Evolutionary conservation across 805 yeast genomes (phyloP), one percentile per base, ranked within the genome.

Genomic region (Candida patagonica): DNA sequence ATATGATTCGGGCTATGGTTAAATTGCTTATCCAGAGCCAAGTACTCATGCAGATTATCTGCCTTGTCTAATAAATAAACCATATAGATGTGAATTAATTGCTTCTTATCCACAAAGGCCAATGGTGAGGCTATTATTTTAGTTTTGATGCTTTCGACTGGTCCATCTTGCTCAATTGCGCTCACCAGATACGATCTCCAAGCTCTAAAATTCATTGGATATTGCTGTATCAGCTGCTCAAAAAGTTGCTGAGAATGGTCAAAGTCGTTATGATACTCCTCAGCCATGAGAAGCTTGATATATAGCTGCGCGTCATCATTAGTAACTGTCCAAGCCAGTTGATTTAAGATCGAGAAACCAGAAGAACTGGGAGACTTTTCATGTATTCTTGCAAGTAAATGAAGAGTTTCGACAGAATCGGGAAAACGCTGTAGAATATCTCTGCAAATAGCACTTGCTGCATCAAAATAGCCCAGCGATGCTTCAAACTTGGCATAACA

Each of bases 401-500:
- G 37, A 3, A 58, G 48, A 7, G 55, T 50, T 41, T 60, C 61
- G 13, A 58, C 36, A 32, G 45, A 44, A 15, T 43, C 50, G 5
- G 64, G 64, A 27, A 57, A 34, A n/a, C 43, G 46, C 4, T 43
- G 49, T 17, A 60, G 43, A 5, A 56, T 40, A 5, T 50, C 27
- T 24, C 41, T 44, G 35, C 46, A 52, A n/a, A 60, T 51, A 7
- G 42, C 47, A 24, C 47, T 41, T 1, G 66, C 62, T 6, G 41
- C 41, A 5, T 47, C 52, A 7, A 42, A 12, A 12, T 56, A 47
- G 2, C 58, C 59, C 24, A 27, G 44, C 1, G 51, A 34, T 38
- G 58, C 61, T 27, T 51, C 53, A 30, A 57, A 53, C 17, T 43
- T 40, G 10, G 67, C 67, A 35, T 47, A 56, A 15, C 52, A 51